Percentiles rank a stretch among this genome's conserved stretches.
phyloP scores from a whole-genome alignment of 345 rosid species.

The Camelina laxa region DNA sequence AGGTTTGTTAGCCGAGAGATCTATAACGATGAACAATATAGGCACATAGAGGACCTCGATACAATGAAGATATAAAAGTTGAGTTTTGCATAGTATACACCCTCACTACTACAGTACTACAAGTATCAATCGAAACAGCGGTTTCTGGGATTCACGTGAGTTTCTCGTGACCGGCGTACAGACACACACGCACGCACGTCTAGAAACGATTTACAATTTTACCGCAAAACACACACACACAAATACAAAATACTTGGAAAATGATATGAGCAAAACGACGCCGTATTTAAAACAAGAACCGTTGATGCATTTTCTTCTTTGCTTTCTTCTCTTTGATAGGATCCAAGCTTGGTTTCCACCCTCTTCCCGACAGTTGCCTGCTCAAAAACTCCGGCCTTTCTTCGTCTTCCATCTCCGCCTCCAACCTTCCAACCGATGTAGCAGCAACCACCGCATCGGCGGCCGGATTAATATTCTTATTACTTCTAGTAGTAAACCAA shows the following conservation, averaged over 20 bases:
- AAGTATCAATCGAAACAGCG: background rate
- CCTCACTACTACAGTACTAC: background rate
- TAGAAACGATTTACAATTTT: conserved; percentile 5
- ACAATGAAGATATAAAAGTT: background rate
- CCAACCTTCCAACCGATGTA: conserved; percentile 35
- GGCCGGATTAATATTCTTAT: conserved; percentile 36
- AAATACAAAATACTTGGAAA: background rate
- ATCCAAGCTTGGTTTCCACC: conserved; percentile 87
- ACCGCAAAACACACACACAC: background rate
- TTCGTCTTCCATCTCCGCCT: conserved; percentile 47
- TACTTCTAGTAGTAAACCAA: conserved; percentile 46
- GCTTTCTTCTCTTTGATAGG: conserved; percentile 72
- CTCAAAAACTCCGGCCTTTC: conserved; percentile 62
- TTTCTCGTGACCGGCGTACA: conserved; percentile 40
- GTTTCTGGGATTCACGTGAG: conserved; percentile 14
- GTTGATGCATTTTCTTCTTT: conserved; percentile 50
- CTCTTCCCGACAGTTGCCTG: conserved; percentile 65
- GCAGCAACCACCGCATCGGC: conserved; percentile 40
- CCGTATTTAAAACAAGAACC: conserved; percentile 53
- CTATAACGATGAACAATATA: background rate
- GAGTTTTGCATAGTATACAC: background rate
- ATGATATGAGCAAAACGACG: background rate
- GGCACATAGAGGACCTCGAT: background rate
- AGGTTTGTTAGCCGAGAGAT: background rate
- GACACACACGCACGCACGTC: conserved; percentile 38